These are phyloP conservation scores for Leishmania guyanensis DNA, from an alignment of 208 protist genomes.

Conservation along the genomic window DNA sequence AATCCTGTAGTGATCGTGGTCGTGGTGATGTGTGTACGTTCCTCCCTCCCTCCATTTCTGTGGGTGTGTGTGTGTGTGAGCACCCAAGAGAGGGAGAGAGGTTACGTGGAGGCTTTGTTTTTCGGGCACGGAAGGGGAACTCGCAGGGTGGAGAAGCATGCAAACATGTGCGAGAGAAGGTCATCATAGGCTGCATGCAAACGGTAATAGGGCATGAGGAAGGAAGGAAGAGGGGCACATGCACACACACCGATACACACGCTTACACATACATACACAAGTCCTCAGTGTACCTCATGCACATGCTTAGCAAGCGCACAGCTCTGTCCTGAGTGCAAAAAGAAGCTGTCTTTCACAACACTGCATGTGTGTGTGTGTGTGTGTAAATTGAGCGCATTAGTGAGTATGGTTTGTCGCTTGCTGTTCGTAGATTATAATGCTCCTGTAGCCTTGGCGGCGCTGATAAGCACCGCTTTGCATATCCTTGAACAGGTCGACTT, in stretches of 20 bases:
- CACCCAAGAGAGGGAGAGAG: not conserved
- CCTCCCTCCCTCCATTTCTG: not conserved
- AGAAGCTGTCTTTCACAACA: not conserved
- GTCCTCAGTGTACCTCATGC: not conserved
- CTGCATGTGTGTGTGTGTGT: not conserved
- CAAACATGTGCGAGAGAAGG: not conserved
- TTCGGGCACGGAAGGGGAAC: not conserved
- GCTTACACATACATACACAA: not conserved
- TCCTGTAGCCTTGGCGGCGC: not conserved
- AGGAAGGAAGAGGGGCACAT: not conserved
- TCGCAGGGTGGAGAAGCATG: not conserved
- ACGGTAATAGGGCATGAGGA: not conserved
- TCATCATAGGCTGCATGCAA: not conserved
- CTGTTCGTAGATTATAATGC: not conserved
- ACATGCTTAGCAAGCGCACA: not conserved
- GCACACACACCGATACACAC: not conserved
- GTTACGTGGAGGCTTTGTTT: too few relatives aligned
- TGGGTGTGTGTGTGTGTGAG: not conserved
- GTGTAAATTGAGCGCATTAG: not conserved
- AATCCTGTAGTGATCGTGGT: not conserved
- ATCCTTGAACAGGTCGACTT: not conserved
- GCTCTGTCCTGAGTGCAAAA: not conserved
- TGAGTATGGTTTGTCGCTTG: not conserved
- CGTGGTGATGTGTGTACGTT: not conserved
- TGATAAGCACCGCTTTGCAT: not conserved